Conservation (phyloP, 1,139 yeast genomes). For the Pichia terricola region DNA sequence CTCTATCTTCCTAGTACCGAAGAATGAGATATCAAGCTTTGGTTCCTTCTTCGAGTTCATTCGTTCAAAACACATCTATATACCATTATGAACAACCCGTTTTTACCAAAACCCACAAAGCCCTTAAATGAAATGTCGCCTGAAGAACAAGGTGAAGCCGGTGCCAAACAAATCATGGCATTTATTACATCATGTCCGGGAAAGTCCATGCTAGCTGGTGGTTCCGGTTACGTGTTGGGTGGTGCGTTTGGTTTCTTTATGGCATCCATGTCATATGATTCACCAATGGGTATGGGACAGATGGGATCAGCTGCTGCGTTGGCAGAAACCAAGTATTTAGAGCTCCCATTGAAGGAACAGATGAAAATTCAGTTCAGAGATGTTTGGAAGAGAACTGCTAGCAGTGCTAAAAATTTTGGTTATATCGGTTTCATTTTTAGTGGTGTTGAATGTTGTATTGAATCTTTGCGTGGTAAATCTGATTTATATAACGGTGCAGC, state of each 20-base stretch:
- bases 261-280: constrained; percentile 87
- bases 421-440: constrained; percentile 88
- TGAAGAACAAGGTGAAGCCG: constrained; percentile 88
- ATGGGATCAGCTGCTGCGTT: constrained; percentile 22
- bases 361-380: constrained; percentile 85
- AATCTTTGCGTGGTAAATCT: constrained; percentile 77
- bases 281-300: constrained; percentile 47
- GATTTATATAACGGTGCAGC: constrained; percentile 86
- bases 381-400: constrained; percentile 80
- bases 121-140: constrained; percentile 66
- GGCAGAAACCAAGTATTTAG: constrained; percentile 37
- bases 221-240: constrained; percentile 89
- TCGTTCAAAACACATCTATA: too few relatives aligned
- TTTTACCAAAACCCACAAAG: constrained; percentile 30
- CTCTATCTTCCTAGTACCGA: too few relatives aligned
- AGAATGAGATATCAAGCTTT: too few relatives aligned
- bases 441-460: constrained; percentile 91
- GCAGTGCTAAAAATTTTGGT: constrained; percentile 90
- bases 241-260: constrained; percentile 94
- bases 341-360: constrained; percentile 86
- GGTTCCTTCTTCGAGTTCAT: too few relatives aligned
- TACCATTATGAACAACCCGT: constrained; percentile 22
- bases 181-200: constrained; percentile 95
- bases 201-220: constrained; percentile 85
- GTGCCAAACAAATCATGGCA: constrained; percentile 75